Evolutionary conservation across 2,329 filamentous ascomycete species (phyloP).

Genomic region (Fusarium praegraminearum): DNA sequence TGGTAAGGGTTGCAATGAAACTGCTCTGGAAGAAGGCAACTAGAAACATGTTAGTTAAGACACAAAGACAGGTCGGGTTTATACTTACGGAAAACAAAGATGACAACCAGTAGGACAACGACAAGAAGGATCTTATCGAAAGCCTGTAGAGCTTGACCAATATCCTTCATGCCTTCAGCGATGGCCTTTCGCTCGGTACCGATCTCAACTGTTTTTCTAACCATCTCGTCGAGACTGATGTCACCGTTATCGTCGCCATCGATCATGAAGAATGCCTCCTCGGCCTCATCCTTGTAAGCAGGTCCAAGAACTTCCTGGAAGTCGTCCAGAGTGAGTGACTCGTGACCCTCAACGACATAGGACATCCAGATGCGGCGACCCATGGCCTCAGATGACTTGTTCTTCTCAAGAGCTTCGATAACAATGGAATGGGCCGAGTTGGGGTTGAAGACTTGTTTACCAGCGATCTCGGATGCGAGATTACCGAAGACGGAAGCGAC

Average conservation of each 20-base stretch:
- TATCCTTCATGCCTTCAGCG: conserved; percentile 94
- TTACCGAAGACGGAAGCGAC: conserved; percentile 94
- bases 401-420: conserved; percentile 87
- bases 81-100: conserved; percentile 82
- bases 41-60: conserved; percentile 46
- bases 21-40: conserved; percentile 89
- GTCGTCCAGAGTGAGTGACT: conserved; percentile 83
- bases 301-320: conserved; percentile 87
- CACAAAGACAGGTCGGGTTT: not conserved
- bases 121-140: conserved; percentile 88
- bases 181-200: conserved; percentile 90
- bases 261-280: conserved; percentile 83
- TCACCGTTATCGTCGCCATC: conserved; percentile 93
- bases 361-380: conserved; percentile 98
- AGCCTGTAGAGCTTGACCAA: conserved; percentile 91
- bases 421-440: conserved; percentile 92
- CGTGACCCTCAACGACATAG: conserved; percentile 90
- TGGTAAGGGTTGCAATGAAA: conserved; percentile 87
- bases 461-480: conserved; percentile 92
- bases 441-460: conserved; percentile 94
- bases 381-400: conserved; percentile 86
- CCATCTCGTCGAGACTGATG: conserved; percentile 95
- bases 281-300: conserved; percentile 79
- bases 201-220: conserved; percentile 85
- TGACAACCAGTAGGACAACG: conserved; percentile 81